phyloP scores from a whole-genome alignment of 306 rosid species.

The Prunus davidiana region DNA sequence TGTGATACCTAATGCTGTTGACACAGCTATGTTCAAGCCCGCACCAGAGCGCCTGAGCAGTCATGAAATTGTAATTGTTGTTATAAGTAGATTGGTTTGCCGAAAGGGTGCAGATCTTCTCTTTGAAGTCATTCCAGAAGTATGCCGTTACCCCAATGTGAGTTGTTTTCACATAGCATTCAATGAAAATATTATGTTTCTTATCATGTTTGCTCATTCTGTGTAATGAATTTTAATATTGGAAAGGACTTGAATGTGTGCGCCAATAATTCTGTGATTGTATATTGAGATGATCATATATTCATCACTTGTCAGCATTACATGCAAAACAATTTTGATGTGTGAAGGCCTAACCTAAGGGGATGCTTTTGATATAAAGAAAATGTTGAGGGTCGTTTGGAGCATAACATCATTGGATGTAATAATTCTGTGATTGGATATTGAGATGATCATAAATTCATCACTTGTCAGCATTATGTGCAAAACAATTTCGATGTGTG shows the following conservation, averaged over 20 bases:
- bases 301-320: neutral
- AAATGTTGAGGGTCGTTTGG: neutral
- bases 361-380: neutral
- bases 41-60: slow-evolving; percentile 50
- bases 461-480: neutral
- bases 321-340: neutral
- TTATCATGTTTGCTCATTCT: neutral
- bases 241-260: neutral
- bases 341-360: neutral
- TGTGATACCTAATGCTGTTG: slow-evolving; percentile 91
- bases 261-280: neutral
- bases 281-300: neutral
- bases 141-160: slow-evolving; percentile 70
- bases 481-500: neutral
- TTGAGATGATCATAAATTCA: neutral
- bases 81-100: slow-evolving; percentile 85
- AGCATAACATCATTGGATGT: neutral
- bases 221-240: neutral
- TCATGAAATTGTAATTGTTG: slow-evolving; percentile 67
- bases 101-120: slow-evolving; percentile 91
- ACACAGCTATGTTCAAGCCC: slow-evolving; percentile 93
- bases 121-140: slow-evolving; percentile 94
- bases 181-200: neutral
- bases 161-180: slow-evolving; percentile 33
- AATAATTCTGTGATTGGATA: neutral